Evolutionary conservation across 148 eudicot species (phyloP).

Genomic region (Linanthus parryae): DNA sequence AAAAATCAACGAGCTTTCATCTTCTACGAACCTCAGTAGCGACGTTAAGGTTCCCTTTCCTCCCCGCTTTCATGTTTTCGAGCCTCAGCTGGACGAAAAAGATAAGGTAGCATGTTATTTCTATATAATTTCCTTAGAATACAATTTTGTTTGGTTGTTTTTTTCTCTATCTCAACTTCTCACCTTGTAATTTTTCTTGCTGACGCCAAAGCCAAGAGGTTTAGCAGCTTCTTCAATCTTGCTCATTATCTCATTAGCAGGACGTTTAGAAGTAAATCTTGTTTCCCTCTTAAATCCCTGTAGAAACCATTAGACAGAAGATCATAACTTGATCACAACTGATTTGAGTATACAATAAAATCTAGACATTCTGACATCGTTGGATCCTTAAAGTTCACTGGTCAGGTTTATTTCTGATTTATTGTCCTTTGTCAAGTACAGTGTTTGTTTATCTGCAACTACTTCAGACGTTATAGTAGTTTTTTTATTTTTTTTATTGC

Average conservation of each 20-base stretch:
- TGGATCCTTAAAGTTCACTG: too few relatives aligned
- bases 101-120: constrained; percentile 4
- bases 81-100: constrained; percentile 73
- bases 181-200: constrained; percentile 93
- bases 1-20: constrained; percentile 1
- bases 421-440: too few relatives aligned
- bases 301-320: too few relatives aligned
- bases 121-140: background rate
- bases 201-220: constrained; percentile 93
- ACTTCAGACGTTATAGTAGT: too few relatives aligned
- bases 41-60: constrained; percentile 93
- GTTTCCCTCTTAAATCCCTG: constrained; percentile 93
- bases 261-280: constrained; percentile 79
- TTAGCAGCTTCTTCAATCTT: constrained; percentile 96
- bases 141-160: background rate
- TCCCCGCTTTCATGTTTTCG: constrained; percentile 84
- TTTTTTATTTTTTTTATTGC: too few relatives aligned
- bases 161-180: background rate
- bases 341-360: too few relatives aligned
- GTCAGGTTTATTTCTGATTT: too few relatives aligned
- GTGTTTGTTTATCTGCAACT: too few relatives aligned
- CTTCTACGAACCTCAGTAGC: constrained; percentile 69
- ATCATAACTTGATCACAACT: background rate
- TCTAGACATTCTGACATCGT: too few relatives aligned
- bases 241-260: constrained; percentile 75